Evolutionary conservation across 2,329 filamentous ascomycete genomes (phyloP).

Genomic region (Helotiales sp.): DNA sequence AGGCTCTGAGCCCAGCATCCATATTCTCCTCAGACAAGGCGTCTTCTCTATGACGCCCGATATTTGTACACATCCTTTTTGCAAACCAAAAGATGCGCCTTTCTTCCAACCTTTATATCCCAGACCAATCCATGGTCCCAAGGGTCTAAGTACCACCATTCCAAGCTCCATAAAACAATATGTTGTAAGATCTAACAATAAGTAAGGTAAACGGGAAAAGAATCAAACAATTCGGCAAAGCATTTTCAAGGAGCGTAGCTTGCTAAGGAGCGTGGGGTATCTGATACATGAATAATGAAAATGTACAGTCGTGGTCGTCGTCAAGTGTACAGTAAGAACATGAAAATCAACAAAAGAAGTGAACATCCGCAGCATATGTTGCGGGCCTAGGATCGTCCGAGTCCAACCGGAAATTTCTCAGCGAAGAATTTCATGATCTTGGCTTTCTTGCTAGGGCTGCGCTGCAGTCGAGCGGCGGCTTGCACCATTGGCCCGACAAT

Average conservation of each 20-base stretch:
- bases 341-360: conserved; percentile 7
- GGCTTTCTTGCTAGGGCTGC: conserved; percentile 33
- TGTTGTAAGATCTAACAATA: conserved; percentile 7
- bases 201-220: not conserved
- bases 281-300: conserved; percentile 11
- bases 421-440: conserved; percentile 35
- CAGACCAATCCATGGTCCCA: not conserved
- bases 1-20: not conserved
- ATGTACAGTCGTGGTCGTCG: conserved; percentile 18
- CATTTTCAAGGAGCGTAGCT: conserved; percentile 12
- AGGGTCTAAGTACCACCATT: not conserved
- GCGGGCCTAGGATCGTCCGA: conserved; percentile 26
- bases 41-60: not conserved
- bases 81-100: conserved; percentile 7
- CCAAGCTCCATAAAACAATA: not conserved
- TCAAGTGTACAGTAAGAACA: conserved; percentile 14
- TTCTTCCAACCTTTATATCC: conserved; percentile 1
- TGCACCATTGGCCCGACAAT: conserved; percentile 84
- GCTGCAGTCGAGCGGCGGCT: conserved; percentile 33
- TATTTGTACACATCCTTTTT: conserved; percentile 8
- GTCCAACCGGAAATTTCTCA: conserved; percentile 34
- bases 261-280: conserved; percentile 34
- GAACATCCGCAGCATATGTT: not conserved
- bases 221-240: not conserved
- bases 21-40: not conserved